Evolutionary conservation across 129 eudicot genomes (phyloP), one percentile per base, ranked within the genome.

Genomic region (Calendula officinalis): DNA sequence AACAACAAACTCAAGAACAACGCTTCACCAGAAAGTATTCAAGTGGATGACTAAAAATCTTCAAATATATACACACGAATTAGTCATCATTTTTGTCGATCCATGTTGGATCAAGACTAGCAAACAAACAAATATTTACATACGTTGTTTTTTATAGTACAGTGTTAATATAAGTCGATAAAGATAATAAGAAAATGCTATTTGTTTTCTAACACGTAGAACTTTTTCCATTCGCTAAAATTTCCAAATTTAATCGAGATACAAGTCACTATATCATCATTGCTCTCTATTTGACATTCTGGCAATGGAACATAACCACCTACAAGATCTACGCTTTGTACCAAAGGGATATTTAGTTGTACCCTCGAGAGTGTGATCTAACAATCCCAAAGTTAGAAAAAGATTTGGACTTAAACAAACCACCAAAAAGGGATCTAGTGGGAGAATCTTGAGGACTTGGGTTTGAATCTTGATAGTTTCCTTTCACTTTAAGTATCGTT

Each of bases 321-420:
- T 32, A 62, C 55, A 17, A 45, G 12, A 62, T 62, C 43, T 62
- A 62, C 13, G 44, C 5, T 56, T 3, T 34, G 22, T 4, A 16
- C 10, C 67, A 43, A 68, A 69, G 16, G 36, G 61, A 44, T 11
- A 11, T 46, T 15, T 37, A 50, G 67, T 3, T 38, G 46, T 14
- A 35, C 57, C 45, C 56, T 77, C 61, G 85, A 17, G 94, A 83
- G 83, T 85, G 83, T 6, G 97, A 85, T 60, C 87, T 81, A 53
- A 89, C 91, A 83, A 85, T 78, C 35, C 97, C 94, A 47, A 89
- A 89, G 66, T 85, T 89, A 46, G 83, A 76, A 55, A 89, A 89
- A 0, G 94, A 89, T 66, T 84, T 78, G 9, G 97, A 85, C 73
- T 89, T 89, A 55, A 89, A 89, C 10, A 89, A 82, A 14, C 97